These are phyloP conservation scores for Gynochthodes officinalis DNA, from an alignment of 257 asterid species.

Conservation along the genomic window DNA sequence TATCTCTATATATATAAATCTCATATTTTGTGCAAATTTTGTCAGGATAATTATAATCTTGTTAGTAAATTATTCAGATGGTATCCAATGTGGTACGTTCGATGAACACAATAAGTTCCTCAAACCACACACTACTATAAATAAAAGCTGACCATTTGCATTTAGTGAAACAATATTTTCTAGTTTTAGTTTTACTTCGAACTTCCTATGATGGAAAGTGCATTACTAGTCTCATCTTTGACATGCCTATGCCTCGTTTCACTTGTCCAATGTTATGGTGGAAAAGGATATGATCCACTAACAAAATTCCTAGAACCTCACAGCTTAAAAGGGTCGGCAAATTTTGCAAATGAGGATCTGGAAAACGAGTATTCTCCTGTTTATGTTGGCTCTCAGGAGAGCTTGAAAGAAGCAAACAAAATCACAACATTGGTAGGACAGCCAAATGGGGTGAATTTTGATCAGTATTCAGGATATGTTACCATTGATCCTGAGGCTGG, in stretches of 20 bases:
- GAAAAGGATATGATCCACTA: background rate
- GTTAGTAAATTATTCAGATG: too few species aligned
- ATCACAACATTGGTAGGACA: slow-evolving; percentile 31
- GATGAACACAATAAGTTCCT: too few species aligned
- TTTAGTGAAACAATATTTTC: background rate
- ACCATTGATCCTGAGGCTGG: slow-evolving; percentile 26
- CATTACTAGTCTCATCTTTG: background rate
- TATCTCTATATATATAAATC: too few species aligned
- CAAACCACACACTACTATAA: too few species aligned
- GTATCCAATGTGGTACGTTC: too few species aligned
- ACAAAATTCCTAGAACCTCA: background rate
- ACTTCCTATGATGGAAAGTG: background rate
- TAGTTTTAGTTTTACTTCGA: too few species aligned
- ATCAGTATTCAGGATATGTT: slow-evolving; percentile 39
- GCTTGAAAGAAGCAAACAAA: slow-evolving; percentile 15
- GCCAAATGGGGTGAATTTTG: slow-evolving; percentile 27
- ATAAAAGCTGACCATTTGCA: background rate
- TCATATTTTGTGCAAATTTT: too few species aligned
- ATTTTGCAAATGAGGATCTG: background rate
- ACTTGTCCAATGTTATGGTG: slow-evolving; percentile 1
- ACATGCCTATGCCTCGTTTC: background rate
- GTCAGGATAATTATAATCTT: too few species aligned
- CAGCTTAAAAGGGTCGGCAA: background rate
- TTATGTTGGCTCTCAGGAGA: slow-evolving; percentile 8
- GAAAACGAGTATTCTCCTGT: slow-evolving; percentile 11